Evolutionary conservation across 352 stramenopile genomes (phyloP), one percentile per base, ranked within the genome.

Genomic region (Phytophthora megakarya): DNA sequence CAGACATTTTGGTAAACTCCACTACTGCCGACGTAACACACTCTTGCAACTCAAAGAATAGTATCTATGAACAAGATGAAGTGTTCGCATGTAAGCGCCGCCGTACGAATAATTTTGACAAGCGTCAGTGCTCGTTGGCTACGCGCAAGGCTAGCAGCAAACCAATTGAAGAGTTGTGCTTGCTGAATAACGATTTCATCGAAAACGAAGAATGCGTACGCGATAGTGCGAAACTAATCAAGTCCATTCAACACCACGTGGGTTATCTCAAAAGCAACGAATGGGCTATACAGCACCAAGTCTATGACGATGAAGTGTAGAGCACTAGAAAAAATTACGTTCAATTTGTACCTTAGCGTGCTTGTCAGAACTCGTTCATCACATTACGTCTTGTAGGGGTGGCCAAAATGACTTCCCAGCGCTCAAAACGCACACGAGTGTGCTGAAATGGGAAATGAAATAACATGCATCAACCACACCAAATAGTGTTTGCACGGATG

Each of bases 291-390:
- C 78, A 78, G 48, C 75, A 81, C 21, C 88, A 86, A 62, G 85
- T 93, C n/a, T 93, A 93, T 61, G 85, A 93, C 30, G 85, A 93
- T 52, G 85, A 93, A 72, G 78, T 92, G 8, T 93, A 81, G 66
- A 32, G 21, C 49, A 67, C 55, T 64, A 40, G 52, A 23, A 60
- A 45, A 23, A 48, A 47, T 43, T 50, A 35, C 35, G 61, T 15
- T 56, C 18, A 59, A 61, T 32, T 45, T 56, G 51, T 32, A 64
- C 44, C 33, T 50, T 46, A 23, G 15, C 28, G 11, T n/a, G n/a
- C 18, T 45, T 33, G 39, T n/a, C n/a, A n/a, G 28, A 57, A 42
- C 21, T 56, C 42, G n/a, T 63, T 61, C 9, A 39, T 23, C 51
- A 52, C 44, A 48, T 30, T 6, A 57, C 33, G 25, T 35, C 30